These are phyloP conservation scores for Paracamarosporium sp. DNA, from an alignment of 2,329 filamentous ascomycete genomes.

Conservation along the genomic window DNA sequence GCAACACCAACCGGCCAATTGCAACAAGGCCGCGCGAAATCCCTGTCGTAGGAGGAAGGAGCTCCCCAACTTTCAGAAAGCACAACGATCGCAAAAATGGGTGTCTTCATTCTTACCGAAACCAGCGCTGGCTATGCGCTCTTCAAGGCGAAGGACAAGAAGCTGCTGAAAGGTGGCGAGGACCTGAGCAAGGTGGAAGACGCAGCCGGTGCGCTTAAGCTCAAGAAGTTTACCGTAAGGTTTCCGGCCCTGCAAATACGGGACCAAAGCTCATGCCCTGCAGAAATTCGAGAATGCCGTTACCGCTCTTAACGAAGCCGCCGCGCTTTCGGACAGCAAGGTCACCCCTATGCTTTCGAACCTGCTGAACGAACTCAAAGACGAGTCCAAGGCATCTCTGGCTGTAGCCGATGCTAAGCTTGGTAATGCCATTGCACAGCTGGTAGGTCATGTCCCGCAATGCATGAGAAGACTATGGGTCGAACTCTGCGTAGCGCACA, in stretches of 20 bases:
- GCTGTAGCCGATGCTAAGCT: constrained; percentile 94
- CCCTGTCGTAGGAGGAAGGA: constrained; percentile 16
- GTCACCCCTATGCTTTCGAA: constrained; percentile 84
- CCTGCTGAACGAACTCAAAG: constrained; percentile 88
- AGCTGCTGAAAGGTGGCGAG: constrained; percentile 86
- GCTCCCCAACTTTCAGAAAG: constrained; percentile 12
- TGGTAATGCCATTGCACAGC: constrained; percentile 86
- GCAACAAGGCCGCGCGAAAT: neutral
- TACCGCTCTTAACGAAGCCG: constrained; percentile 86
- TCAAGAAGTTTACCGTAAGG: constrained; percentile 80
- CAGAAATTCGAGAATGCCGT: constrained; percentile 95
- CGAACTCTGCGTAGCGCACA: too few relatives aligned
- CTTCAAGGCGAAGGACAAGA: constrained; percentile 99
- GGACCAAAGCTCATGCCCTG: neutral
- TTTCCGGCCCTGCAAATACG: neutral
- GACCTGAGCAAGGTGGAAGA: constrained; percentile 82
- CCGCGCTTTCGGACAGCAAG: constrained; percentile 82
- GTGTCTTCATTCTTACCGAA: constrained; percentile 48
- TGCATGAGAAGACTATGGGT: too few relatives aligned
- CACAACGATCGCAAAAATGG: constrained; percentile 44
- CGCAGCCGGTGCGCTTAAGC: constrained; percentile 87
- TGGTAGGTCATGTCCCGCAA: too few relatives aligned
- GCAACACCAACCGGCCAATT: neutral
- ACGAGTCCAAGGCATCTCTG: constrained; percentile 95
- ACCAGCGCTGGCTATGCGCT: constrained; percentile 91